A percentile compares a stretch with the other conserved stretches of the same genome.
Evolutionary conservation across 2,329 filamentous ascomycete species (phyloP).

Genomic region (Teratosphaeria gauchensis): DNA sequence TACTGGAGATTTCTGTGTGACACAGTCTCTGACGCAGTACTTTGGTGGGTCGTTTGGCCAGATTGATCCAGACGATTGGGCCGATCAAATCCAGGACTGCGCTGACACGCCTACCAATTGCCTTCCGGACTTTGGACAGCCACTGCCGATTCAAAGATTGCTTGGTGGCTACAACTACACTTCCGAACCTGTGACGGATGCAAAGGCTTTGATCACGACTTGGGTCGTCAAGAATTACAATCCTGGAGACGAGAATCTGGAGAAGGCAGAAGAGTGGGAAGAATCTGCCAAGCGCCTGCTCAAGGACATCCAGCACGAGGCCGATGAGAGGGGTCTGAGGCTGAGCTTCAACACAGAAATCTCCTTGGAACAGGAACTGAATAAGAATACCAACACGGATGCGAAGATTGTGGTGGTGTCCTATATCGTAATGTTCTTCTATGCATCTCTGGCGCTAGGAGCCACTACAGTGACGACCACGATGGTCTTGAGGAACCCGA

Average conservation of each 20-base stretch:
- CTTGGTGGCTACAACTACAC: slow-evolving; percentile 67
- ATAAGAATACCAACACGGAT: slow-evolving; percentile 96
- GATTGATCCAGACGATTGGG: slow-evolving; percentile 56
- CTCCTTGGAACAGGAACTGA: slow-evolving; percentile 88
- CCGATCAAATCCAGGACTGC: slow-evolving; percentile 61
- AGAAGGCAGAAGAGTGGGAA: slow-evolving; percentile 82
- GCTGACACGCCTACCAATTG: slow-evolving; percentile 62
- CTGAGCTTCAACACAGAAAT: slow-evolving; percentile 93
- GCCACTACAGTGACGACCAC: slow-evolving; percentile 72
- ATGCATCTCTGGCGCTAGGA: slow-evolving; percentile 84
- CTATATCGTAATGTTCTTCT: slow-evolving; percentile 98
- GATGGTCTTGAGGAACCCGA: slow-evolving; percentile 71
- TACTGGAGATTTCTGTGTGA: slow-evolving; percentile 75
- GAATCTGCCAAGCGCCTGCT: slow-evolving; percentile 64
- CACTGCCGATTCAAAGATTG: slow-evolving; percentile 74
- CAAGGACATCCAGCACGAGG: slow-evolving; percentile 71
- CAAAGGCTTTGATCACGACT: slow-evolving; percentile 74
- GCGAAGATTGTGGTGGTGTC: slow-evolving; percentile 94
- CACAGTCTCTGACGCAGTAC: slow-evolving; percentile 87
- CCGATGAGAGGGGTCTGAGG: slow-evolving; percentile 64
- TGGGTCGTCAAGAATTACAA: slow-evolving; percentile 88
- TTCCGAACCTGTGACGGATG: slow-evolving; percentile 51
- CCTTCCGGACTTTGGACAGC: slow-evolving; percentile 79
- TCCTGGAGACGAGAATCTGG: slow-evolving; percentile 61
- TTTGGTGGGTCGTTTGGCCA: slow-evolving; percentile 57